Base-by-base conservation (phyloP, 495 filamentous ascomycete genomes). In the Mytilinidion resinicola region DNA sequence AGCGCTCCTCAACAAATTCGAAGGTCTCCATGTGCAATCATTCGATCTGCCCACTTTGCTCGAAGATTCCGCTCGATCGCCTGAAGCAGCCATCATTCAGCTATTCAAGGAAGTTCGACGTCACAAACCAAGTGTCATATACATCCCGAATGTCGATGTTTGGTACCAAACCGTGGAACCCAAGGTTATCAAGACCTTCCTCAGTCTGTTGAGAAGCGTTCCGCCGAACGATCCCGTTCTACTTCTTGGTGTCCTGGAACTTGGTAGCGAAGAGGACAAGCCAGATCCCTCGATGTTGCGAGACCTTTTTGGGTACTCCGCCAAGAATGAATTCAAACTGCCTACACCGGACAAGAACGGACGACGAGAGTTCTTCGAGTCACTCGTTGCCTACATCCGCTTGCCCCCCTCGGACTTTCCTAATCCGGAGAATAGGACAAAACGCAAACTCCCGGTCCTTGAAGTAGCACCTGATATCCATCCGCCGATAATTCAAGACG, bases 71-170 rank as follows among this genome's bases (percentile, higher is more conserved):
- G 80, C 84, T 17, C 80, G 85, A 76, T 87, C 88, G 4, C 78
- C 88, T 2, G 93, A 97, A 76, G 85, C 91, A 62, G 85, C 90
- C 17, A 81, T 98, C 41, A 89, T 95, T 21, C 87, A 91, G 63
- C 77, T 92, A 1, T 98, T 98, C 68, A 79, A 86, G 0, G 93
- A 98, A 74, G 89, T 95, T 12, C 89, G 89, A 67, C 83, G 91
- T 41, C 90, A 96, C 63, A 96, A 95, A 72, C 93, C 95, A 9
- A 91, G 90, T 73, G 88, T 98, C 20, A 95, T 98, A 56, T 97
- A 88, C 74, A 87, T 98, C 48, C 93, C 95, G 0, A 84, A 88
- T 61, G 81, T 96, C 59, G 88, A 96, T 47, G 75, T 82, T 35
- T 98, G 95, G 95, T 90, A 87, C 64, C 71, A 77, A 9, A 90